Conservation (phyloP, 2,329 filamentous ascomycete species). For the Cordyceps militaris region DNA sequence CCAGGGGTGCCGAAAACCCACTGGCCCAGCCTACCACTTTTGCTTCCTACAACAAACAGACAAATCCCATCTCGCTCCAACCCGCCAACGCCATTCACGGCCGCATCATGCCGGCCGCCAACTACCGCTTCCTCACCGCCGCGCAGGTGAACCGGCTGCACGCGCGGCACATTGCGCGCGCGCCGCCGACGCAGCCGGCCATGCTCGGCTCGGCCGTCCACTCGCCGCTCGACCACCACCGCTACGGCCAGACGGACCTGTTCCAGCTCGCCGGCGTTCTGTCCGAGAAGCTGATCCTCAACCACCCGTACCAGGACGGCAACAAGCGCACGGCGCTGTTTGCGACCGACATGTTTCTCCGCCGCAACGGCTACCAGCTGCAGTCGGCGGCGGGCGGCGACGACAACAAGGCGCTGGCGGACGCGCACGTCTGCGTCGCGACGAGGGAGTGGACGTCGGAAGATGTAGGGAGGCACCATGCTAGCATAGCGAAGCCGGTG, state of each 20-base stretch:
- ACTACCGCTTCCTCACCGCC: conserved; percentile 15
- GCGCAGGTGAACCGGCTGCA: conserved; percentile 14
- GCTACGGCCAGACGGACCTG: conserved; percentile 17
- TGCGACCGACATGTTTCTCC: conserved; percentile 19
- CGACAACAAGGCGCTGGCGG: conserved; percentile 11
- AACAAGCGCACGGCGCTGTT: conserved; percentile 18
- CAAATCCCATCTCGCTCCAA: too few relatives aligned
- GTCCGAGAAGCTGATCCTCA: conserved; percentile 18
- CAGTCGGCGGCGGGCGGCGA: conserved; percentile 10
- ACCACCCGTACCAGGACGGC: conserved; percentile 18
- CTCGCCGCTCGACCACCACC: conserved; percentile 15
- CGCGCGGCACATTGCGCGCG: not conserved
- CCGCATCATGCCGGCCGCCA: not conserved
- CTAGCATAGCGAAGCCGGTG: conserved; percentile 10
- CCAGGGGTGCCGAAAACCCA: too few relatives aligned
- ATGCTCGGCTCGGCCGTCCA: conserved; percentile 16
- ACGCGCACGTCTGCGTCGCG: conserved; percentile 16
- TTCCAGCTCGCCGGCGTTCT: conserved; percentile 19
- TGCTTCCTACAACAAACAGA: too few relatives aligned
- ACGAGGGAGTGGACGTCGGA: conserved; percentile 17
- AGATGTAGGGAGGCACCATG: conserved; percentile 15
- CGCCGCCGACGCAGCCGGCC: conserved; percentile 13
- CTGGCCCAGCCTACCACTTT: too few relatives aligned
- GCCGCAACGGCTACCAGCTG: conserved; percentile 18
- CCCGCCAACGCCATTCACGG: too few relatives aligned